These are phyloP conservation scores for Fragaria ananassa DNA, from an alignment of 306 rosid genomes.

Conservation along the genomic window DNA sequence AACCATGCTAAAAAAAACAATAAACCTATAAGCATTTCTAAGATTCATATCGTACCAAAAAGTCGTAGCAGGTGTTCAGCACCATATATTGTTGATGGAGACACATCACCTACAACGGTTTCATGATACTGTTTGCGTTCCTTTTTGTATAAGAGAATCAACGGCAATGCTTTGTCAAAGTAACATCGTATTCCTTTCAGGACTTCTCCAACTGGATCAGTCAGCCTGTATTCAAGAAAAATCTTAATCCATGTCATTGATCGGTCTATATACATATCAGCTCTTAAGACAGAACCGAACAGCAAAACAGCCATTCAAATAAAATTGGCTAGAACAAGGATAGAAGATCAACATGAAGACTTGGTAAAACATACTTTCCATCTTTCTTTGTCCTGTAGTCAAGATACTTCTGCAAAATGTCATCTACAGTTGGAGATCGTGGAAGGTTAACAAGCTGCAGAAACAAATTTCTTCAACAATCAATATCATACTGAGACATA, in stretches of 20 bases:
- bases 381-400: conserved; percentile 90
- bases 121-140: conserved; percentile 86
- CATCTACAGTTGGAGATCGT: conserved; percentile 95
- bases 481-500: conserved; percentile 17
- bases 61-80: conserved; percentile 95
- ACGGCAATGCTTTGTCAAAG: conserved; percentile 89
- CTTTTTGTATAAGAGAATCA: conserved; percentile 81
- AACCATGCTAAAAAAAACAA: conserved; percentile 4
- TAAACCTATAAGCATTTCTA: conserved; percentile 14
- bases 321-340: conserved; percentile 2
- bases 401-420: conserved; percentile 75
- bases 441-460: conserved; percentile 94
- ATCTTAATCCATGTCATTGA: conserved; percentile 19
- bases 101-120: conserved; percentile 46
- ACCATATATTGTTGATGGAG: conserved; percentile 85
- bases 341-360: conserved; percentile 14
- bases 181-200: conserved; percentile 86
- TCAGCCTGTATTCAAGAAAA: conserved; percentile 47
- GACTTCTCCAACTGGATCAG: conserved; percentile 75
- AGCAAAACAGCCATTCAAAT: conserved; percentile 18
- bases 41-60: conserved; percentile 60
- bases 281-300: background rate
- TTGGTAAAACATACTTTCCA: conserved; percentile 59
- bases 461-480: conserved; percentile 20
- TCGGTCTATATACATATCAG: conserved; percentile 22